Conservation (phyloP, 2,329 filamentous ascomycete species). For the Colletotrichum coccodes region DNA sequence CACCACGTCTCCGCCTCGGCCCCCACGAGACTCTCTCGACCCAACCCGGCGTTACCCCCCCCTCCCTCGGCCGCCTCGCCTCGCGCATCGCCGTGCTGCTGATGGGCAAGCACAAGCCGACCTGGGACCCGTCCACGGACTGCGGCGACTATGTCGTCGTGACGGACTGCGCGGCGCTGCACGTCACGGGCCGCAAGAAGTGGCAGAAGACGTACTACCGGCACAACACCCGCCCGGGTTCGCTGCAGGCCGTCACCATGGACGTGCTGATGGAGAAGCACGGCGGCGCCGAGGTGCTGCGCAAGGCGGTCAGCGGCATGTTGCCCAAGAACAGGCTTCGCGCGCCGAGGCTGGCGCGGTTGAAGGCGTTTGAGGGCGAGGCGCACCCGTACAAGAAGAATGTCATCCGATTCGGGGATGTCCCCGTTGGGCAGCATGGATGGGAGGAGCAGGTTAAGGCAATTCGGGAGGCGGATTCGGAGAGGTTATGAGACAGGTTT, state of each 20-base stretch:
- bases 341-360: constrained; percentile 84
- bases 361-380: constrained; percentile 96
- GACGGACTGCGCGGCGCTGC: constrained; percentile 85
- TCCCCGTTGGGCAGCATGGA: constrained; percentile 61
- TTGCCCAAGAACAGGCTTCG: constrained; percentile 94
- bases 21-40: constrained; percentile 71
- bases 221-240: constrained; percentile 90
- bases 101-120: constrained; percentile 99
- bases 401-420: constrained; percentile 76
- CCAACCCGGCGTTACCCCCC: constrained; percentile 68
- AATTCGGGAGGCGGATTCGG: constrained; percentile 59
- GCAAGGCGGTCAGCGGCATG: constrained; percentile 96
- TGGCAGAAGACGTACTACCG: constrained; percentile 96
- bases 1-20: constrained; percentile 82
- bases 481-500: constrained; percentile 56
- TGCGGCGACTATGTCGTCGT: constrained; percentile 99
- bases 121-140: constrained; percentile 96
- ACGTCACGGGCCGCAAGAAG: constrained; percentile 91
- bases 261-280: constrained; percentile 94
- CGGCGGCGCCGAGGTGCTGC: constrained; percentile 90
- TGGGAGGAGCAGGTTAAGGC: constrained; percentile 63
- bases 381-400: constrained; percentile 94
- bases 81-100: constrained; percentile 86
- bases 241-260: constrained; percentile 90
- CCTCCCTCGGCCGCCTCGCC: constrained; percentile 89